Conservation (phyloP, 2,329 filamentous ascomycete species). For the Lasiodiplodia gonubiensis region DNA sequence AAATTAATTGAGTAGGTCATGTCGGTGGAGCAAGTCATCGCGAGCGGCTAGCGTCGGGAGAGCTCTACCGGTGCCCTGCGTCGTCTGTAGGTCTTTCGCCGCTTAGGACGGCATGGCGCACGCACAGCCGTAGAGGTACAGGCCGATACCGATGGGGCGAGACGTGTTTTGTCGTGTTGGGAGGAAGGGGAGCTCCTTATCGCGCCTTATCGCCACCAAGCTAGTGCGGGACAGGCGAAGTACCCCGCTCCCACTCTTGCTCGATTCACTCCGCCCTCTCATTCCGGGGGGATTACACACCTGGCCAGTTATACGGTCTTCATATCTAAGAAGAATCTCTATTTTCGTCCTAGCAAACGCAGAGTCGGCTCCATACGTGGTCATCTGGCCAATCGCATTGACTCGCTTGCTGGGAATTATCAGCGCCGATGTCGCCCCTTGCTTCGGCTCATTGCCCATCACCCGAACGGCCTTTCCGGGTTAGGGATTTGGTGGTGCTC, state of each 20-base stretch:
- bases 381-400: not conserved
- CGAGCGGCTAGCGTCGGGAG: slow-evolving; percentile 12
- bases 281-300: not conserved
- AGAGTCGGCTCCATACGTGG: not conserved
- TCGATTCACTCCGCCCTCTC: not conserved
- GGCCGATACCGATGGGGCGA: slow-evolving; percentile 10
- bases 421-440: not conserved
- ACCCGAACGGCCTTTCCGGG: not conserved
- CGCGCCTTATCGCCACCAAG: slow-evolving; percentile 11
- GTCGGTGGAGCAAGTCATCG: not conserved
- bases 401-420: not conserved
- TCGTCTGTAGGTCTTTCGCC: not conserved
- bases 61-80: not conserved
- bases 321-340: not conserved
- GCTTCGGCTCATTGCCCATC: not conserved
- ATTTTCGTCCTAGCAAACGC: not conserved
- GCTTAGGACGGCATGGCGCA: not conserved
- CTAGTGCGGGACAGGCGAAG: not conserved
- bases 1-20: not conserved
- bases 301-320: not conserved
- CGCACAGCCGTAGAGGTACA: not conserved
- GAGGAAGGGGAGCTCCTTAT: slow-evolving; percentile 1
- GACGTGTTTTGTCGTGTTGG: not conserved
- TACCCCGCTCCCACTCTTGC: slow-evolving; percentile 9
- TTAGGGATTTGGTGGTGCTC: not conserved